These are phyloP conservation scores for Favolaschia claudopus DNA, from an alignment of 768 basidiomycete genomes.

Conservation along the genomic window DNA sequence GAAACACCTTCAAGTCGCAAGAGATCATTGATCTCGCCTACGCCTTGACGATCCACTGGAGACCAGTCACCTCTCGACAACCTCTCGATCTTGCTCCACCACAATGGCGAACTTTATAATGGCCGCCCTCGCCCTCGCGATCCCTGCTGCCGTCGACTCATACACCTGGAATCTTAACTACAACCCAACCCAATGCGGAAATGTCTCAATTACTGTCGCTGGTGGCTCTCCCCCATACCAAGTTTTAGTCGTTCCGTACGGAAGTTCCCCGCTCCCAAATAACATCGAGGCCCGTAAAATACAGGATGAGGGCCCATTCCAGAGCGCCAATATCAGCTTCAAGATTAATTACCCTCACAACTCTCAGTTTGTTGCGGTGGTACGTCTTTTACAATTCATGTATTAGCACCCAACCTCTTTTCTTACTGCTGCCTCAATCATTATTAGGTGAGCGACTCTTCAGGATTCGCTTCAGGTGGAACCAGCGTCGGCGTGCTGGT, in stretches of 20 bases:
- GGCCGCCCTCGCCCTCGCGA: slow-evolving; percentile 30
- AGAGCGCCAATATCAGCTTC: slow-evolving; percentile 46
- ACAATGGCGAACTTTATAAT: slow-evolving; percentile 14
- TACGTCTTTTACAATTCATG: slow-evolving; percentile 41
- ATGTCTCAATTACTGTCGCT: slow-evolving; percentile 64
- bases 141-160: slow-evolving; percentile 41
- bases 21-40: too few species aligned
- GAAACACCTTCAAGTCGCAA: too few species aligned
- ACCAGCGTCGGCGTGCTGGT: slow-evolving; percentile 75
- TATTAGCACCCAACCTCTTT: too few species aligned
- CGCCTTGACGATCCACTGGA: too few species aligned
- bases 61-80: too few species aligned
- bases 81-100: too few species aligned
- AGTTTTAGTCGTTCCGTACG: slow-evolving; percentile 72
- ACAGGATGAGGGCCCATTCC: slow-evolving; percentile 39
- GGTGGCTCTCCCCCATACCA: slow-evolving; percentile 73
- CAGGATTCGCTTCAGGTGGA: slow-evolving; percentile 75
- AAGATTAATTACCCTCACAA: slow-evolving; percentile 68
- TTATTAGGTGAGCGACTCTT: slow-evolving; percentile 62
- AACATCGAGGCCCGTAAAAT: slow-evolving; percentile 67
- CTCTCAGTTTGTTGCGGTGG: slow-evolving; percentile 81
- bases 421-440: too few species aligned
- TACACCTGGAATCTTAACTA: slow-evolving; percentile 55
- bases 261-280: slow-evolving; percentile 65
- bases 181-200: slow-evolving; percentile 70